These are phyloP conservation scores for Mangifera indica DNA, from an alignment of 345 rosid species.

Conservation along the genomic window DNA sequence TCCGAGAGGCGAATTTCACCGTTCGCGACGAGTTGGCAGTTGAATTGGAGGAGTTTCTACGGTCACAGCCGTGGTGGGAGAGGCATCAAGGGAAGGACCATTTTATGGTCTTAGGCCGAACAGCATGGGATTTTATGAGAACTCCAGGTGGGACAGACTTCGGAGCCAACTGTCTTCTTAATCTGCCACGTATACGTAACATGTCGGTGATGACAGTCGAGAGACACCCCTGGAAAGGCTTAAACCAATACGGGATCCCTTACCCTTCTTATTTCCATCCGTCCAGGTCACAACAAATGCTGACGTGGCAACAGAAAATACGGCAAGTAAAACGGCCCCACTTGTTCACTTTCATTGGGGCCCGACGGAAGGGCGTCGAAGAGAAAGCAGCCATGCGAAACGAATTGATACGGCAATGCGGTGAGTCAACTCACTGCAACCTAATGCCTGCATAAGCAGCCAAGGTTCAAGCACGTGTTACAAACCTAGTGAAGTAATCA, in stretches of 20 bases:
- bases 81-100: slow-evolving; percentile 45
- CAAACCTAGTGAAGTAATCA: slow-evolving; percentile 32
- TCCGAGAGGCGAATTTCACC: slow-evolving; percentile 36
- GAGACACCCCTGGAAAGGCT: slow-evolving; percentile 46
- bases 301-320: slow-evolving; percentile 40
- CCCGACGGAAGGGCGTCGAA: slow-evolving; percentile 38
- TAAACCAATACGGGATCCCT: slow-evolving; percentile 51
- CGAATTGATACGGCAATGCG: slow-evolving; percentile 53
- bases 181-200: slow-evolving; percentile 38
- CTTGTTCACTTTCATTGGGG: slow-evolving; percentile 59
- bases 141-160: slow-evolving; percentile 34
- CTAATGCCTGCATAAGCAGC: slow-evolving; percentile 32
- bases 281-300: slow-evolving; percentile 33
- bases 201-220: slow-evolving; percentile 64
- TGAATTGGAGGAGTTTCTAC: slow-evolving; percentile 27
- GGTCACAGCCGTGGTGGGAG: slow-evolving; percentile 38
- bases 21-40: slow-evolving; percentile 47
- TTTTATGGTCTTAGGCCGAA: slow-evolving; percentile 54
- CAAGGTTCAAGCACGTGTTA: slow-evolving; percentile 30
- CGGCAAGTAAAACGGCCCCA: slow-evolving; percentile 29
- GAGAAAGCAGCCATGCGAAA: slow-evolving; percentile 46
- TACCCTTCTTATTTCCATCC: slow-evolving; percentile 69
- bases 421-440: slow-evolving; percentile 36
- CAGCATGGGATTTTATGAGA: slow-evolving; percentile 67
- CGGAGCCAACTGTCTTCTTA: slow-evolving; percentile 52